These are phyloP conservation scores for Pyropia haitanensis DNA, from an alignment of 23 red algal genomes.

Conservation along the genomic window DNA sequence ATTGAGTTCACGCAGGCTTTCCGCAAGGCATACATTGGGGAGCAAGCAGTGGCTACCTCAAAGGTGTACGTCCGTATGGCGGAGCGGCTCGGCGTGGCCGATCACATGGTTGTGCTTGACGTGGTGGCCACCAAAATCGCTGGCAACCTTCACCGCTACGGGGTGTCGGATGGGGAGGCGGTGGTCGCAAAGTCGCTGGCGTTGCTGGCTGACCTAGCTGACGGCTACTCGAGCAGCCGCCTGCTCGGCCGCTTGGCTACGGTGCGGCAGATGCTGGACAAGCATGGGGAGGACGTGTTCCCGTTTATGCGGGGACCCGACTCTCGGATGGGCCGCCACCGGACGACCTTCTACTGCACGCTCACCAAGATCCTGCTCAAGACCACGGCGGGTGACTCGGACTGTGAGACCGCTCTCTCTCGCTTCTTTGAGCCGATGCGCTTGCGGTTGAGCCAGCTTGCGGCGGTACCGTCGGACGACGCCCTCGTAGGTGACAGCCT, in stretches of 20 bases:
- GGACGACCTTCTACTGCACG: constrained; percentile 65
- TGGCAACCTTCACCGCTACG: constrained; percentile 58
- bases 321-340: constrained; percentile 62
- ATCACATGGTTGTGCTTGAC: constrained; percentile 74
- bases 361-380: constrained; percentile 54
- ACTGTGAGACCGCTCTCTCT: constrained; percentile 52
- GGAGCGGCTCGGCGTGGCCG: constrained; percentile 60
- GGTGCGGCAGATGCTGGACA: constrained; percentile 52
- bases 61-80: constrained; percentile 78
- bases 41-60: constrained; percentile 57
- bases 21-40: constrained; percentile 70
- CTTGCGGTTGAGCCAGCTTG: constrained; percentile 25
- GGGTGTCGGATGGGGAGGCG: constrained; percentile 35
- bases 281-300: constrained; percentile 66
- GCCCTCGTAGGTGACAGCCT: constrained; percentile 26
- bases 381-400: constrained; percentile 30
- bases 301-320: constrained; percentile 81
- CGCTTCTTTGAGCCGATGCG: constrained; percentile 65
- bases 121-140: constrained; percentile 78
- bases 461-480: constrained; percentile 46
- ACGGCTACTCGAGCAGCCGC: constrained; percentile 56
- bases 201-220: constrained; percentile 59
- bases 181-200: constrained; percentile 61
- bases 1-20: constrained; percentile 76
- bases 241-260: constrained; percentile 61